Percentiles rank a stretch among this genome's conserved stretches.
phyloP scores from a whole-genome alignment of 305 asterid genomes.

The Rubia occidens region DNA sequence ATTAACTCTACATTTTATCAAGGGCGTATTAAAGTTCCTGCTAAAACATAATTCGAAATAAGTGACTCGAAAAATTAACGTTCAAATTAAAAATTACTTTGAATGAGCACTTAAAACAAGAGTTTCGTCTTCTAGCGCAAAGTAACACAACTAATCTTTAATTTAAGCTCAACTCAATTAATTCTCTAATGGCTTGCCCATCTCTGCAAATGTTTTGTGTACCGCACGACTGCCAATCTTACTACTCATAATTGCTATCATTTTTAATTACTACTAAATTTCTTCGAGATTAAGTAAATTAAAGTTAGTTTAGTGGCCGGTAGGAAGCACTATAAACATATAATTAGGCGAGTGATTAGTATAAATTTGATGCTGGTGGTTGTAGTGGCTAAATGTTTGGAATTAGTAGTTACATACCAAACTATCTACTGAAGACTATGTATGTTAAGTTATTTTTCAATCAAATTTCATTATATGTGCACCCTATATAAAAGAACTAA shows the following conservation, averaged over 20 bases:
- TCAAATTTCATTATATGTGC: too few species aligned
- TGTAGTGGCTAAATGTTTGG: neutral
- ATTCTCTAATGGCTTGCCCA: neutral
- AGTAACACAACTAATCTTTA: neutral
- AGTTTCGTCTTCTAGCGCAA: neutral
- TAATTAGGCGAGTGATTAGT: neutral
- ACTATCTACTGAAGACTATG: too few species aligned
- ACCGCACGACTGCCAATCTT: constrained; percentile 5
- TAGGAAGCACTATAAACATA: neutral
- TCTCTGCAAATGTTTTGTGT: neutral
- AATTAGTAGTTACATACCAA: too few species aligned
- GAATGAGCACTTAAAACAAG: too few species aligned
- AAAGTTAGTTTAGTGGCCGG: neutral
- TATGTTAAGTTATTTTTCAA: too few species aligned
- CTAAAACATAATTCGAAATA: too few species aligned
- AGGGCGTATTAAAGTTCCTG: too few species aligned
- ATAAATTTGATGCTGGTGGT: neutral
- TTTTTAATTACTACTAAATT: neutral
- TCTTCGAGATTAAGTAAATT: neutral
- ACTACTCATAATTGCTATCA: neutral
- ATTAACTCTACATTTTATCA: too few species aligned
- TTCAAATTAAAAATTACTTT: too few species aligned
- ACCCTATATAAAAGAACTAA: too few species aligned
- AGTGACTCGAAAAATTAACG: too few species aligned
- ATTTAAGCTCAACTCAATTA: neutral